A percentile compares a stretch with the other conserved stretches of the same genome.
Conservation (phyloP, 495 filamentous ascomycete genomes). For the Penicillium coffeae region DNA sequence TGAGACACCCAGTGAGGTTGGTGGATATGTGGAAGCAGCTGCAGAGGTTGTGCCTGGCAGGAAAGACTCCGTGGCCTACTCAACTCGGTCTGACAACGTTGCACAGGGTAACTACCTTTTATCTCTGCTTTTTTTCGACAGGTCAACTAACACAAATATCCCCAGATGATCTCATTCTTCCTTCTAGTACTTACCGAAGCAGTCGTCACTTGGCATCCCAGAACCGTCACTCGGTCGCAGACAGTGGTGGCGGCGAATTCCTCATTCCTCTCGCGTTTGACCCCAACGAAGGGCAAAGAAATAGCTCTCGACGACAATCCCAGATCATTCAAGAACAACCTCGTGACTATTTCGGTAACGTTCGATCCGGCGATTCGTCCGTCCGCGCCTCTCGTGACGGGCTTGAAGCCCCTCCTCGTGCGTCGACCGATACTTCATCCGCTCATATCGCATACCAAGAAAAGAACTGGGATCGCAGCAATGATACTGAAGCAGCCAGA, state of each 20-base stretch:
- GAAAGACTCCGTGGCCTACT: slow-evolving; percentile 16
- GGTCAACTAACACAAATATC: background rate
- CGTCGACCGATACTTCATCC: slow-evolving; percentile 44
- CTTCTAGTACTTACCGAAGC: slow-evolving; percentile 72
- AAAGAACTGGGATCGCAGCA: slow-evolving; percentile 60
- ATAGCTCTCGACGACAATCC: slow-evolving; percentile 39
- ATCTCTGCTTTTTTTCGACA: background rate
- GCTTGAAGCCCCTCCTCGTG: slow-evolving; percentile 13
- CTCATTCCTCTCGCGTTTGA: slow-evolving; percentile 91
- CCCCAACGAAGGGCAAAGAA: slow-evolving; percentile 62
- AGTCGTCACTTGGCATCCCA: slow-evolving; percentile 65
- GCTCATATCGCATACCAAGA: slow-evolving; percentile 93
- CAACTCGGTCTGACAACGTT: slow-evolving; percentile 6
- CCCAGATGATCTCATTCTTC: slow-evolving; percentile 60
- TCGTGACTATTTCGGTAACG: slow-evolving; percentile 26
- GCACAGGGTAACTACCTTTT: slow-evolving; percentile 17
- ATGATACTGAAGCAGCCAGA: slow-evolving; percentile 31
- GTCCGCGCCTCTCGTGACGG: slow-evolving; percentile 16
- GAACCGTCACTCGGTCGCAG: slow-evolving; percentile 40
- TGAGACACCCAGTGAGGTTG: slow-evolving; percentile 55
- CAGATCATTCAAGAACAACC: slow-evolving; percentile 28
- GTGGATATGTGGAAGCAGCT: slow-evolving; percentile 57
- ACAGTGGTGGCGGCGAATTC: slow-evolving; percentile 68
- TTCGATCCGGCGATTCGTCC: slow-evolving; percentile 19
- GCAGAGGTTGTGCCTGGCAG: slow-evolving; percentile 47